phyloP scores from a whole-genome alignment of 169 alveolate genomes.

The Cryptosporidium meleagridis region DNA sequence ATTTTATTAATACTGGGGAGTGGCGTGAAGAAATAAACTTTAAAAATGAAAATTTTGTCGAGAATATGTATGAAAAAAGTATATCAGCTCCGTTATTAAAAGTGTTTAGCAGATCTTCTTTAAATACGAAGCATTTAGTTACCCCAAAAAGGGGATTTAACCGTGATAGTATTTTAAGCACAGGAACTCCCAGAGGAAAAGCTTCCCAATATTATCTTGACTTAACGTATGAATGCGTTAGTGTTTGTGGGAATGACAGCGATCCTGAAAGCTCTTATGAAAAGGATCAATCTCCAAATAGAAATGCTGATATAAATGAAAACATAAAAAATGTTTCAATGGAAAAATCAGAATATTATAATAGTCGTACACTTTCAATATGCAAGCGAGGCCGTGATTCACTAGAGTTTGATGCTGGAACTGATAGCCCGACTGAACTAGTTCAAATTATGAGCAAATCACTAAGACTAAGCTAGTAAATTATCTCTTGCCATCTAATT shows the following conservation, averaged over 20 bases:
- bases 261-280: constrained; percentile 20
- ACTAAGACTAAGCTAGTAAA: constrained; percentile 33
- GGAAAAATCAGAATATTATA: background rate
- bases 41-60: background rate
- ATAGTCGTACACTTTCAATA: background rate
- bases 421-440: constrained; percentile 51
- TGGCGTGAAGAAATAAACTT: background rate
- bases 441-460: constrained; percentile 47
- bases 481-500: background rate
- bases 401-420: constrained; percentile 5
- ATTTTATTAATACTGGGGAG: background rate
- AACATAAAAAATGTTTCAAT: background rate
- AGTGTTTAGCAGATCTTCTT: constrained; percentile 2
- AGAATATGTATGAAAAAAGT: background rate
- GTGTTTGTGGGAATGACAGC: constrained; percentile 17
- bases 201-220: background rate
- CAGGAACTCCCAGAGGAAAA: constrained; percentile 27
- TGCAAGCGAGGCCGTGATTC: constrained; percentile 55
- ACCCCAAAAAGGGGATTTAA: constrained; percentile 26
- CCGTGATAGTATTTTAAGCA: constrained; percentile 54
- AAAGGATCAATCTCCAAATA: background rate
- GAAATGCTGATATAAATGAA: background rate
- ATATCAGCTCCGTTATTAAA: background rate
- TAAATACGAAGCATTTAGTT: background rate
- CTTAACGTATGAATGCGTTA: background rate